Percentiles rank a stretch among this genome's conserved stretches.
Conservation (phyloP, 352 stramenopile species). For the Thalassiosira ordinaria region DNA sequence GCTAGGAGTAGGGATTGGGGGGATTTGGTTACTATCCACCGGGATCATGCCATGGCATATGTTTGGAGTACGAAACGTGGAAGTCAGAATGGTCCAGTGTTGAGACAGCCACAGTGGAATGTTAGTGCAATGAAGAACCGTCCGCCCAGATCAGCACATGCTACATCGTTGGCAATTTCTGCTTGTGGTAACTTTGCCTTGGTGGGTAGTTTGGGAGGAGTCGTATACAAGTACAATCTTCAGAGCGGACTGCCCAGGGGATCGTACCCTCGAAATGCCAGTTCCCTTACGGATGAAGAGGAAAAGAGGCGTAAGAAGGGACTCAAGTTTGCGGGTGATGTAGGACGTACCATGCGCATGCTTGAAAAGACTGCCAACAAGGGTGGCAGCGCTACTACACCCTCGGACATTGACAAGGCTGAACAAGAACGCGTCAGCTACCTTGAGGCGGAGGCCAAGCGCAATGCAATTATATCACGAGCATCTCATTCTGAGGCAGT, state of each 20-base stretch:
- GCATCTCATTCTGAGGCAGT: conserved; percentile 73
- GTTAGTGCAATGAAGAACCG: conserved; percentile 80
- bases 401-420: conserved; percentile 71
- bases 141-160: conserved; percentile 74
- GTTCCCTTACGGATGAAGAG: conserved; percentile 38
- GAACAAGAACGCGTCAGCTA: conserved; percentile 60
- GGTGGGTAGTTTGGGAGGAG: conserved; percentile 91
- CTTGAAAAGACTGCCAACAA: conserved; percentile 77
- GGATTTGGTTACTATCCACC: conserved; percentile 95
- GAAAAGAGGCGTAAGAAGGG: conserved; percentile 35
- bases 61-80: conserved; percentile 93
- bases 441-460: conserved; percentile 45
- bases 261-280: conserved; percentile 86
- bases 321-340: conserved; percentile 64
- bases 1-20: conserved; percentile 90
- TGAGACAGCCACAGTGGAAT: conserved; percentile 86
- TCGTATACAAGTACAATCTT: conserved; percentile 95
- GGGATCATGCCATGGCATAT: conserved; percentile 92
- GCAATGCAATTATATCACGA: conserved; percentile 51
- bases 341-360: conserved; percentile 75
- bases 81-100: conserved; percentile 92
- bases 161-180: conserved; percentile 85
- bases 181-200: conserved; percentile 95
- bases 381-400: conserved; percentile 63
- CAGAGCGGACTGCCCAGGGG: conserved; percentile 92